phyloP scores from a whole-genome alignment of 768 basidiomycete species.

The Erythrobasidium yunnanense region DNA sequence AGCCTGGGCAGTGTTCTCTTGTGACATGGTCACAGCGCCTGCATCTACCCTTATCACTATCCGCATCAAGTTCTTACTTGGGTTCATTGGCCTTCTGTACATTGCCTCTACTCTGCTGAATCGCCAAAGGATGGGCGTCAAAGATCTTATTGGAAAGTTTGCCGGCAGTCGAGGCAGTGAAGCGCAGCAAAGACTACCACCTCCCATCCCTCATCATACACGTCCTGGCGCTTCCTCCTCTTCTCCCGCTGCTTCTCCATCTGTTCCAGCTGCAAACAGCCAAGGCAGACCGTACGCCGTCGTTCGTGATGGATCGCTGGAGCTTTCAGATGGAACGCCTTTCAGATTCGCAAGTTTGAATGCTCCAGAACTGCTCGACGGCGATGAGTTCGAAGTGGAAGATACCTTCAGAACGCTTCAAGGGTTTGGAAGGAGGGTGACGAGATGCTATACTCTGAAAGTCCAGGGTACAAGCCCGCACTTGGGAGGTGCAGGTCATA shows the following conservation, averaged over 20 bases:
- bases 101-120: background rate
- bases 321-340: constrained; percentile 4
- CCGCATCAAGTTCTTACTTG: background rate
- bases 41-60: background rate
- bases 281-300: constrained; percentile 10
- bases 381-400: constrained; percentile 32
- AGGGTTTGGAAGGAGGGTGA: constrained; percentile 17
- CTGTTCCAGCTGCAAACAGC: background rate
- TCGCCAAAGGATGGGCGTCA: constrained; percentile 10
- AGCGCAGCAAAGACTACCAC: background rate
- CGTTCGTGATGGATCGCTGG: background rate
- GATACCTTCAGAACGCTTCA: constrained; percentile 32
- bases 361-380: constrained; percentile 36
- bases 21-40: too few relatives aligned
- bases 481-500: constrained; percentile 21
- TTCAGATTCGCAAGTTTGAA: constrained; percentile 36
- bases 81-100: background rate
- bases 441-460: constrained; percentile 15
- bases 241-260: background rate
- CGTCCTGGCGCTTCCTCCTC: background rate
- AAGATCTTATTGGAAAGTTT: constrained; percentile 5
- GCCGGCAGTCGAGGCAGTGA: background rate
- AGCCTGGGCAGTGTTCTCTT: too few relatives aligned
- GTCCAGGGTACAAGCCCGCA: constrained; percentile 22
- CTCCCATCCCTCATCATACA: constrained; percentile 15